Evolutionary conservation across 2,329 filamentous ascomycete species (phyloP).

Genomic region (Nemania sp.): DNA sequence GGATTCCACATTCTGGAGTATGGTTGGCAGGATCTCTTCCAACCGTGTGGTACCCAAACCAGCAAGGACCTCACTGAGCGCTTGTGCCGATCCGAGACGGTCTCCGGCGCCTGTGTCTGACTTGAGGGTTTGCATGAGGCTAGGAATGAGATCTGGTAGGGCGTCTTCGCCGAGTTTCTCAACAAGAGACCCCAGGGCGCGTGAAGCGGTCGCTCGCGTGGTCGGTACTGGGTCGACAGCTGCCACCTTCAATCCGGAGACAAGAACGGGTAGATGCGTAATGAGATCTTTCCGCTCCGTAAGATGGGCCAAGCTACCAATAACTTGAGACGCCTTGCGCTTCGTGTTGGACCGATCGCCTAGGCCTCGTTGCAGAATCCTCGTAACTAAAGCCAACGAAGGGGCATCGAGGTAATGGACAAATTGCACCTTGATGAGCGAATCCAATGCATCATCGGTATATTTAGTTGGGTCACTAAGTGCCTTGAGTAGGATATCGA

Average conservation of each 20-base stretch:
- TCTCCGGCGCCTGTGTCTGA: conserved; percentile 97
- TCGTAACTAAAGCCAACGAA: conserved; percentile 92
- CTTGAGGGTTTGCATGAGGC: conserved; percentile 97
- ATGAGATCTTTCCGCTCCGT: conserved; percentile 96
- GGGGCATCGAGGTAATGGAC: conserved; percentile 98
- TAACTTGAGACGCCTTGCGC: conserved; percentile 95
- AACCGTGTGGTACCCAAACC: conserved; percentile 91
- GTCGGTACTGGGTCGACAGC: conserved; percentile 96
- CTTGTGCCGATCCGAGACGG: conserved; percentile 94
- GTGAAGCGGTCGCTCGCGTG: conserved; percentile 94
- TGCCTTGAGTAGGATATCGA: conserved; percentile 92
- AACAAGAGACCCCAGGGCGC: conserved; percentile 94
- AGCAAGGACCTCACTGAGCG: conserved; percentile 94
- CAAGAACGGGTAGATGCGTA: conserved; percentile 89
- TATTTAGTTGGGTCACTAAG: conserved; percentile 97
- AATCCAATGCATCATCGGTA: conserved; percentile 92
- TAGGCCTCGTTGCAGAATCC: conserved; percentile 93
- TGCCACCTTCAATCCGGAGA: conserved; percentile 88
- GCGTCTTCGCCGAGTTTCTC: conserved; percentile 98
- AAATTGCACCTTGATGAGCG: conserved; percentile 97
- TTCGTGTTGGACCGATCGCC: conserved; percentile 94
- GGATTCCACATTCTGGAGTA: conserved; percentile 94
- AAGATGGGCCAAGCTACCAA: conserved; percentile 95
- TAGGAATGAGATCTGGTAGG: conserved; percentile 95
- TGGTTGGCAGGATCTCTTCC: conserved; percentile 95